Evolutionary conservation across 1,284 basidiomycete species (phyloP).

Genomic region (Boletellus deceptivus): DNA sequence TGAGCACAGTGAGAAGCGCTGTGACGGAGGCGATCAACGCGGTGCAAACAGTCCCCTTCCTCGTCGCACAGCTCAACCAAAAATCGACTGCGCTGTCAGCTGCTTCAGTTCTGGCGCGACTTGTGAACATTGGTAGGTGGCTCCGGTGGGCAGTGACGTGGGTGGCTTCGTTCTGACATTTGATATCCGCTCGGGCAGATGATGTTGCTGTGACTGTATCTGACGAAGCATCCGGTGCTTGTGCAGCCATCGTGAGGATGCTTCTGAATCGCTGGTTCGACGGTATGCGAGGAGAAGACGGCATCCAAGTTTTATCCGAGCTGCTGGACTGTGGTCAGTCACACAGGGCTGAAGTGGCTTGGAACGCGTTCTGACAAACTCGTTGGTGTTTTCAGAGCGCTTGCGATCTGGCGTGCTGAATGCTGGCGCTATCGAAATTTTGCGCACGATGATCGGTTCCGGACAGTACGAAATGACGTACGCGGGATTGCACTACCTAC

Average conservation of each 20-base stretch:
- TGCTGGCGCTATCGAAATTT: slow-evolving; percentile 9
- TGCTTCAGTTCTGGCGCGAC: slow-evolving; percentile 17
- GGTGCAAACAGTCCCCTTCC: slow-evolving; percentile 15
- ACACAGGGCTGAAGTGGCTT: background rate
- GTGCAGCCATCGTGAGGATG: slow-evolving; percentile 21
- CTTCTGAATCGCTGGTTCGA: slow-evolving; percentile 29
- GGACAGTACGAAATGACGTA: slow-evolving; percentile 8
- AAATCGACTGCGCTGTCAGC: slow-evolving; percentile 22
- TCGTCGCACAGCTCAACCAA: slow-evolving; percentile 17
- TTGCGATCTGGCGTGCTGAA: slow-evolving; percentile 17
- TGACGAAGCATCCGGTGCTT: slow-evolving; percentile 3
- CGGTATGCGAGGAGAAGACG: slow-evolving; percentile 26
- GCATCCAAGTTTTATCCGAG: slow-evolving; percentile 18
- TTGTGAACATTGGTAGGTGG: slow-evolving; percentile 21
- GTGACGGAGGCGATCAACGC: slow-evolving; percentile 18
- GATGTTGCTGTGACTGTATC: slow-evolving; percentile 15
- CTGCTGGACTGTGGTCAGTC: slow-evolving; percentile 24
- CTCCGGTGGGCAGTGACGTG: background rate
- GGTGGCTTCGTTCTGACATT: background rate
- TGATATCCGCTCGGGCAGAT: slow-evolving; percentile 7
- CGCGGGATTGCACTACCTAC: slow-evolving; percentile 27
- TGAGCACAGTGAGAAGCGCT: background rate
- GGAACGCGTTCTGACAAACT: background rate
- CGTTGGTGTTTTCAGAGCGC: slow-evolving; percentile 6
- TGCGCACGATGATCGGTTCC: slow-evolving; percentile 17